Base-by-base conservation (phyloP, 805 yeast genomes). In the Candida pini region DNA sequence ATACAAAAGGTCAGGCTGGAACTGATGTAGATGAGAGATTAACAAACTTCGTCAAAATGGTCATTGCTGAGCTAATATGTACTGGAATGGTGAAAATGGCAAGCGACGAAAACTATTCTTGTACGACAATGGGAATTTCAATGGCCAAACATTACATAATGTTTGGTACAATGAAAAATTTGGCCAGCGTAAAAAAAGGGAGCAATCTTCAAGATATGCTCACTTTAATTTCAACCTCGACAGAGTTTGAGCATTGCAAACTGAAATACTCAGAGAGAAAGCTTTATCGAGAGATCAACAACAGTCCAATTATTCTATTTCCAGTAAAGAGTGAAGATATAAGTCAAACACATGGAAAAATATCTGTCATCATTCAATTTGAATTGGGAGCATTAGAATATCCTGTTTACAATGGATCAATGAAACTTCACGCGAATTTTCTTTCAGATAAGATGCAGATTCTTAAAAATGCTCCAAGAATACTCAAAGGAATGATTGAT, bases 371-470 rank as follows among this genome's bases (percentile, higher is more conserved):
- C 8, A 51, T 71, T 7, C 78, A 75, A 40, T 68, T 60, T 47
- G 78, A 72, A 33, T 53, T 75, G 7, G 73, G 78, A 2, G 74
- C 76, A 0, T 30, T 67, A 4, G 74, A 68, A 18, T 68, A 52
- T 34, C 78, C 79, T 1, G 46, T 44, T 3, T 68, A 62, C 36
- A 58, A 51, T 5, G 74, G 70, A 1, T 58, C 73, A 1, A 33
- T 40, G 19, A 65, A 63, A 31, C 50, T 62, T 12, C 65, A 60
- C 25, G 58, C 60, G 19, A 46, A 63, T 2, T 63, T 75, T 40
- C 44, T 57, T 6, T 64, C 66, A 22, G 81, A 76, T 34, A 71
- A 68, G 36, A 28, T 57, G 9, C 43, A 53, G n/a, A 58, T 69
- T 4, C 64, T 71, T 41, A 63, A 63, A 39, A 71, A 64, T 37